Evolutionary conservation across 305 asterid genomes (phyloP).

Genomic region (Lippia alba): DNA sequence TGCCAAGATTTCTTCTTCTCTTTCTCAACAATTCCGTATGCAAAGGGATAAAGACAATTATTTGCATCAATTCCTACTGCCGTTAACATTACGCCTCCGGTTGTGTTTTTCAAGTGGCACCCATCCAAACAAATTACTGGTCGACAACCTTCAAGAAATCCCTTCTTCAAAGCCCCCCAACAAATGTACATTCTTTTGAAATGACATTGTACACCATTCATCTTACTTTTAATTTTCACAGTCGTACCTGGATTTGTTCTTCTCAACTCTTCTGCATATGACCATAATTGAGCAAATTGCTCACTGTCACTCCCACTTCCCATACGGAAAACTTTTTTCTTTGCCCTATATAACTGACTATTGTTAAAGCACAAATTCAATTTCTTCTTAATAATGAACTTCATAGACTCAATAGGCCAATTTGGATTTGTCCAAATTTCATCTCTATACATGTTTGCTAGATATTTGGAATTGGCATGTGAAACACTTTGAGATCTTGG

Average conservation of each 20-base stretch:
- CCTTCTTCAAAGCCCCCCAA: neutral
- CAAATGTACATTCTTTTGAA: neutral
- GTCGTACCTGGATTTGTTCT: neutral
- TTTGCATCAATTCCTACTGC: neutral
- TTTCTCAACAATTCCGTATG: conserved; percentile 7
- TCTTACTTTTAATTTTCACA: neutral
- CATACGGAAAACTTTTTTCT: neutral
- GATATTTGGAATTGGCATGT: neutral
- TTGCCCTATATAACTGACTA: conserved; percentile 12
- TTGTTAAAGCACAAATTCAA: neutral
- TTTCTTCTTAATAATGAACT: neutral
- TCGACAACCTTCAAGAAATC: neutral
- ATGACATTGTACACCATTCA: neutral
- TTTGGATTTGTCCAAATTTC: neutral
- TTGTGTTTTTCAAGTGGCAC: neutral
- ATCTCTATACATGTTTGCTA: neutral
- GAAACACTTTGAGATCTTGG: neutral
- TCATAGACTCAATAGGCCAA: neutral
- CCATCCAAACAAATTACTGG: neutral
- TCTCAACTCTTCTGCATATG: neutral
- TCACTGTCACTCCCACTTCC: neutral
- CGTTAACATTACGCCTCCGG: neutral
- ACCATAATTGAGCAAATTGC: neutral
- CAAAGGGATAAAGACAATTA: conserved; percentile 1
- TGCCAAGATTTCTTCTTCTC: neutral